Conservation (phyloP, 371 early-diverging fungal genomes). For the Entomophthora muscae region DNA sequence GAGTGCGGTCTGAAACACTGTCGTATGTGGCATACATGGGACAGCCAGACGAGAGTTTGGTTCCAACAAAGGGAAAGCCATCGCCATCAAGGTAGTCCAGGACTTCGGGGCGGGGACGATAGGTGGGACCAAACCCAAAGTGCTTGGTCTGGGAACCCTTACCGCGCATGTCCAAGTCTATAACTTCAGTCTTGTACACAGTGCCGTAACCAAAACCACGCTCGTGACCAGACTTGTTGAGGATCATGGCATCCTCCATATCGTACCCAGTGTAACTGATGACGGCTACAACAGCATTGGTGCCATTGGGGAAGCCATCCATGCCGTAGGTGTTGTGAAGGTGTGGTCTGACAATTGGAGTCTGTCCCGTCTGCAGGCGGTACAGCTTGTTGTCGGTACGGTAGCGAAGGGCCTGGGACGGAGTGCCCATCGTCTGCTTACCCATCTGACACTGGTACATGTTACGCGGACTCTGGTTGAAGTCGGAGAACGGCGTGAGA, state of each 20-base stretch:
- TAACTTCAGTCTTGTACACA: conserved; percentile 88
- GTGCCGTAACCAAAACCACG: conserved; percentile 96
- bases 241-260: conserved; percentile 99
- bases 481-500: conserved; percentile 98
- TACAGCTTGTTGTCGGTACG: conserved; percentile 98
- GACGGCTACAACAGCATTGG: conserved; percentile 96
- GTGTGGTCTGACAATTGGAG: conserved; percentile 87
- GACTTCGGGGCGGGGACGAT: conserved; percentile 17
- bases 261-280: conserved; percentile 98
- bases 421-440: conserved; percentile 99
- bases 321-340: conserved; percentile 78
- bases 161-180: conserved; percentile 50
- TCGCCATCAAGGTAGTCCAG: conserved; percentile 55
- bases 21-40: conserved; percentile 71
- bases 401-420: conserved; percentile 68
- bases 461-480: conserved; percentile 98
- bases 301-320: conserved; percentile 93
- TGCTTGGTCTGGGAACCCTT: conserved; percentile 56
- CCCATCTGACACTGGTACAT: conserved; percentile 99
- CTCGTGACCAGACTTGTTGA: conserved; percentile 92
- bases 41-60: conserved; percentile 53
- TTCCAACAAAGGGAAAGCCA: conserved; percentile 78
- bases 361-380: conserved; percentile 87
- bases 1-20: conserved; percentile 55
- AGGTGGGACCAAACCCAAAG: conserved; percentile 55